Conservation (phyloP, 179 eudicot genomes). For the Spinacia oleracea region DNA sequence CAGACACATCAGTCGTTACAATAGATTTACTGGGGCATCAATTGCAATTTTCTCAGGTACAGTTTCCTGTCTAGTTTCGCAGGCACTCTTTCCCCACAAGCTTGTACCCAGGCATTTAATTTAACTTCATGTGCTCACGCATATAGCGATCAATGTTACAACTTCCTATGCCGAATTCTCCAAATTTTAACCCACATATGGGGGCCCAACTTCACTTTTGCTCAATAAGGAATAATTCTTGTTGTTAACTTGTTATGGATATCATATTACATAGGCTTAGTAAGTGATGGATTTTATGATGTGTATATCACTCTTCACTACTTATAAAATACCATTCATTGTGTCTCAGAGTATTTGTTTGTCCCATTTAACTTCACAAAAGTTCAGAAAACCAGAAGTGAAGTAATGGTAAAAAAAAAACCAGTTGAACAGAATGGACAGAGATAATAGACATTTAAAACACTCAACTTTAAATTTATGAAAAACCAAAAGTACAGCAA, state of each 20-base stretch:
- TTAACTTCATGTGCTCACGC: not conserved
- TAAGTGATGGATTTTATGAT: not conserved
- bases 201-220: not conserved
- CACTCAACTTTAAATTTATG: not conserved
- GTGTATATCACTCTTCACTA: no score
- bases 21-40: conserved; percentile 78
- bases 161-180: not conserved
- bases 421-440: not conserved
- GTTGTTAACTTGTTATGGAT: not conserved
- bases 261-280: not conserved
- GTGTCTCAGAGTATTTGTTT: not conserved
- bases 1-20: conserved; percentile 62
- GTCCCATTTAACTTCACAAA: not conserved
- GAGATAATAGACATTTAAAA: not conserved
- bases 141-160: not conserved
- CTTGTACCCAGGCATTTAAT: not conserved
- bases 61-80: not conserved
- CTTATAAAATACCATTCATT: not conserved
- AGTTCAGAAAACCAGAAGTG: not conserved
- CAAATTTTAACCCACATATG: not conserved
- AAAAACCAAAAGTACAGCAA: not conserved
- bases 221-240: not conserved
- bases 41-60: conserved; percentile 86
- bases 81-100: not conserved
- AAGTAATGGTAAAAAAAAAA: not conserved